A percentile compares a stretch with the other conserved stretches of the same genome.
phyloP scores from a whole-genome alignment of 495 filamentous ascomycete species.

The Neurospora sp. region DNA sequence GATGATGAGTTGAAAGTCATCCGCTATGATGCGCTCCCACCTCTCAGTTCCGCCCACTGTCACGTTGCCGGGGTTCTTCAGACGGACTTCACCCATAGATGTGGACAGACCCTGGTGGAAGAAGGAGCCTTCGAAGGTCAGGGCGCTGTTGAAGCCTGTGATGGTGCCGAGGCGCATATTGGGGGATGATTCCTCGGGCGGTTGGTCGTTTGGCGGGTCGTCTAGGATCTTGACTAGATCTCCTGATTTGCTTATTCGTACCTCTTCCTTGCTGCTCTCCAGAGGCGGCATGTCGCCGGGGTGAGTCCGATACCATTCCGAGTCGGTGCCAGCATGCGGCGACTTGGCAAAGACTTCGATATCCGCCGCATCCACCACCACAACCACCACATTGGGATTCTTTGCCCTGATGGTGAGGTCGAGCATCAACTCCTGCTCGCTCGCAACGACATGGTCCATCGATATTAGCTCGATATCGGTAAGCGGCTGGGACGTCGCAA shows the following conservation, averaged over 20 bases:
- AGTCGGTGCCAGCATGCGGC: constrained; percentile 66
- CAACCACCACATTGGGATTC: constrained; percentile 84
- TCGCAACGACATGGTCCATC: constrained; percentile 82
- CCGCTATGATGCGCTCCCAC: constrained; percentile 83
- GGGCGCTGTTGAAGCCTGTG: constrained; percentile 71
- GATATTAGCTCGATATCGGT: constrained; percentile 62
- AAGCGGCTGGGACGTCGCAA: constrained; percentile 83
- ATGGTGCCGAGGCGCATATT: constrained; percentile 88
- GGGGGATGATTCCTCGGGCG: constrained; percentile 47
- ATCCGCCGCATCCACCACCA: constrained; percentile 74
- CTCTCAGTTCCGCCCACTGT: constrained; percentile 79
- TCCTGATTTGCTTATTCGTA: constrained; percentile 9
- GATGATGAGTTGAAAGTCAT: constrained; percentile 87
- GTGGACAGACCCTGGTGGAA: constrained; percentile 53
- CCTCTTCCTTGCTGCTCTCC: not conserved
- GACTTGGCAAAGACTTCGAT: constrained; percentile 91
- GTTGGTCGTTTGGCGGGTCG: constrained; percentile 54
- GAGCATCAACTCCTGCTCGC: constrained; percentile 91
- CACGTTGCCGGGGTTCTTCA: constrained; percentile 75
- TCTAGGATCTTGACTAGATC: constrained; percentile 13
- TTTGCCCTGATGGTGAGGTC: constrained; percentile 79
- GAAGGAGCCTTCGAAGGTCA: constrained; percentile 81
- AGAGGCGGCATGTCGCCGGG: constrained; percentile 26
- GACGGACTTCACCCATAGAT: constrained; percentile 72
- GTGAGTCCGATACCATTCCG: constrained; percentile 57